These are phyloP conservation scores for Penicillium sp. DNA, from an alignment of 2,329 filamentous ascomycete genomes.

Conservation along the genomic window DNA sequence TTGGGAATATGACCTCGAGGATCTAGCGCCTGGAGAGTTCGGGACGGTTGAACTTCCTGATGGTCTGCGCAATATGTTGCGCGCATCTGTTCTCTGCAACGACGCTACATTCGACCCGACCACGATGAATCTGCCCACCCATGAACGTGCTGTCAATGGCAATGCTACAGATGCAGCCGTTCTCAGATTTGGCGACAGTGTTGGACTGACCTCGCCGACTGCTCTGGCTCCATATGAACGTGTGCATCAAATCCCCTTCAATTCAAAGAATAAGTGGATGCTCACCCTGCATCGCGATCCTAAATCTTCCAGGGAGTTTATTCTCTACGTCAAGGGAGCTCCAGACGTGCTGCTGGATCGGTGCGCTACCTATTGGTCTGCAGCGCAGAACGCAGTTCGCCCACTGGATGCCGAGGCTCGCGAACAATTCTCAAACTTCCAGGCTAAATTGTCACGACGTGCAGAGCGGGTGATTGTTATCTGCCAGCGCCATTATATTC, in stretches of 20 bases:
- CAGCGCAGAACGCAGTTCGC: conserved; percentile 55
- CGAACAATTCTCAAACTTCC: conserved; percentile 57
- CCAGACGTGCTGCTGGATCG: conserved; percentile 69
- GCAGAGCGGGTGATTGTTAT: conserved; percentile 70
- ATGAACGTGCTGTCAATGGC: conserved; percentile 65
- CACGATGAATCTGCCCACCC: conserved; percentile 58
- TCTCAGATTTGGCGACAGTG: conserved; percentile 66
- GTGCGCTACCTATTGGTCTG: conserved; percentile 59
- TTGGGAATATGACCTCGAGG: conserved; percentile 21
- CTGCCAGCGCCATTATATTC: conserved; percentile 59
- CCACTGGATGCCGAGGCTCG: conserved; percentile 52
- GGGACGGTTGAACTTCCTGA: conserved; percentile 26
- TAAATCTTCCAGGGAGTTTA: conserved; percentile 33
- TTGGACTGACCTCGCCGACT: conserved; percentile 59
- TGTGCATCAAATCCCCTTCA: conserved; percentile 71
- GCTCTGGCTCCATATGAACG: conserved; percentile 60
- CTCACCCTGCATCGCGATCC: conserved; percentile 53
- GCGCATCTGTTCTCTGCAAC: conserved; percentile 68
- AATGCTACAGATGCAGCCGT: conserved; percentile 77
- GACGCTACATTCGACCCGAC: conserved; percentile 71
- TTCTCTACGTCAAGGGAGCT: conserved; percentile 67
- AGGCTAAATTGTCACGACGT: conserved; percentile 66
- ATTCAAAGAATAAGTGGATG: conserved; percentile 84
- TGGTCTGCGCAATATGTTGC: conserved; percentile 59
- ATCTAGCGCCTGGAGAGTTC: conserved; percentile 16